These are phyloP conservation scores for Neurospora sp. DNA, from an alignment of 495 filamentous ascomycete genomes.

Conservation along the genomic window DNA sequence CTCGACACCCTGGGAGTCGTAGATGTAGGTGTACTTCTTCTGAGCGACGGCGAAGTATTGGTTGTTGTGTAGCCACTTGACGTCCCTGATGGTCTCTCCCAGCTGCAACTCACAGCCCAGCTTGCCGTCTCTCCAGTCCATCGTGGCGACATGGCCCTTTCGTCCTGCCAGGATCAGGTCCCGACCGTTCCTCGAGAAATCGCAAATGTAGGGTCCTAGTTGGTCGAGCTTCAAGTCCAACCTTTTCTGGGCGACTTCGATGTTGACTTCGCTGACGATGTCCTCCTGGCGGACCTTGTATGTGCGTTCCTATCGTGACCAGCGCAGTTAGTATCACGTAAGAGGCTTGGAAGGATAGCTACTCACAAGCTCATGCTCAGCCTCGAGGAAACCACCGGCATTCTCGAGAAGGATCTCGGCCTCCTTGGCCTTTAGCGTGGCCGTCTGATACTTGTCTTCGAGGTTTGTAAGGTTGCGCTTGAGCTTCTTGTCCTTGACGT, in stretches of 20 bases:
- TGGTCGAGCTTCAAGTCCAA: conserved; percentile 80
- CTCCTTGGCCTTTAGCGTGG: conserved; percentile 74
- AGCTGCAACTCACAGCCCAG: conserved; percentile 85
- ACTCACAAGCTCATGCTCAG: conserved; percentile 60
- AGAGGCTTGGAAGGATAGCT: not conserved
- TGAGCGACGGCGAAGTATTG: conserved; percentile 96
- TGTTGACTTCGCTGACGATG: conserved; percentile 59
- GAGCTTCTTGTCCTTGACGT: conserved; percentile 75
- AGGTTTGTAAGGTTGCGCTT: conserved; percentile 66
- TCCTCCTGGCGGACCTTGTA: conserved; percentile 88
- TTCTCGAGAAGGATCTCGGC: conserved; percentile 91
- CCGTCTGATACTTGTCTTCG: conserved; percentile 73
- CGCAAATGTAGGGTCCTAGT: conserved; percentile 75
- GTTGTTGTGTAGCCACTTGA: conserved; percentile 89
- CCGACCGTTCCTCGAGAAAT: conserved; percentile 83
- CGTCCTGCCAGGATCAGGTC: conserved; percentile 75
- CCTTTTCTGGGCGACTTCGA: conserved; percentile 80
- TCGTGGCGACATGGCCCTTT: conserved; percentile 91
- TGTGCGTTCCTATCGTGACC: conserved; percentile 50
- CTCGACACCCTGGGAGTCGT: conserved; percentile 81
- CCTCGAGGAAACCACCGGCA: conserved; percentile 74
- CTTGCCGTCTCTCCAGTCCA: conserved; percentile 92
- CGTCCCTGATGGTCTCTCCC: conserved; percentile 79
- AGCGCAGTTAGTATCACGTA: not conserved
- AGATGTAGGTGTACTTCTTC: conserved; percentile 90